phyloP scores from a whole-genome alignment of 805 yeast species.

The Clavispora vitiphila region DNA sequence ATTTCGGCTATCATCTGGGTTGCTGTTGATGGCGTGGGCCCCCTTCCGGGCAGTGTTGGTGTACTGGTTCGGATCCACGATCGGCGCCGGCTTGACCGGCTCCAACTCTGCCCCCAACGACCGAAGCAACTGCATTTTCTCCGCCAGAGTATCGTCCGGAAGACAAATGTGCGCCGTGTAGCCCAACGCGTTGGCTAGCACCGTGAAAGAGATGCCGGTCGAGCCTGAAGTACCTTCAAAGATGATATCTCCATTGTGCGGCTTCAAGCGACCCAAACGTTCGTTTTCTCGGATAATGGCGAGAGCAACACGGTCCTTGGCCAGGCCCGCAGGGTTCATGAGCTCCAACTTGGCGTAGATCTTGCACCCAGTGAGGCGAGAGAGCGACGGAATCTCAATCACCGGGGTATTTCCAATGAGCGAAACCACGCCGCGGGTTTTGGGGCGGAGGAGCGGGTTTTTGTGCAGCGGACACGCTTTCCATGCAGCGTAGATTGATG shows the following conservation, averaged over 20 bases:
- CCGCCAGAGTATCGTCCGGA: constrained; percentile 89
- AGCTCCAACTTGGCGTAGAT: constrained; percentile 85
- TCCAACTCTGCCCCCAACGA: constrained; percentile 79
- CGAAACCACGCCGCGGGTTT: constrained; percentile 58
- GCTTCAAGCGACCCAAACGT: constrained; percentile 47
- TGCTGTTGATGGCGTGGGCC: constrained; percentile 47
- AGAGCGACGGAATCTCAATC: constrained; percentile 66
- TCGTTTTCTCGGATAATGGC: constrained; percentile 76
- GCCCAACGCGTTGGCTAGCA: constrained; percentile 84
- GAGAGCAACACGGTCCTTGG: constrained; percentile 90
- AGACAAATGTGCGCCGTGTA: constrained; percentile 88
- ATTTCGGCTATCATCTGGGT: constrained; percentile 29
- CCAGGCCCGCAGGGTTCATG: constrained; percentile 89
- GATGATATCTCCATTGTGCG: constrained; percentile 63
- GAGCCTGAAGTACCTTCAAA: constrained; percentile 97
- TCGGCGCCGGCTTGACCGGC: constrained; percentile 89
- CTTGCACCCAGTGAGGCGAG: constrained; percentile 70
- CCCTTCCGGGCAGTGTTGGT: constrained; percentile 79
- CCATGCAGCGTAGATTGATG: constrained; percentile 10
- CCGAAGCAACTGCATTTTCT: constrained; percentile 66
- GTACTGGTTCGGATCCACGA: constrained; percentile 89
- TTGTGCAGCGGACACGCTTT: background rate
- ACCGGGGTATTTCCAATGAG: constrained; percentile 90
- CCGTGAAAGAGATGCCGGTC: constrained; percentile 90
- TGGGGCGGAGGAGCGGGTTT: constrained; percentile 12